These are phyloP conservation scores for Gentiana straminea DNA, from an alignment of 257 asterid genomes.

Conservation along the genomic window DNA sequence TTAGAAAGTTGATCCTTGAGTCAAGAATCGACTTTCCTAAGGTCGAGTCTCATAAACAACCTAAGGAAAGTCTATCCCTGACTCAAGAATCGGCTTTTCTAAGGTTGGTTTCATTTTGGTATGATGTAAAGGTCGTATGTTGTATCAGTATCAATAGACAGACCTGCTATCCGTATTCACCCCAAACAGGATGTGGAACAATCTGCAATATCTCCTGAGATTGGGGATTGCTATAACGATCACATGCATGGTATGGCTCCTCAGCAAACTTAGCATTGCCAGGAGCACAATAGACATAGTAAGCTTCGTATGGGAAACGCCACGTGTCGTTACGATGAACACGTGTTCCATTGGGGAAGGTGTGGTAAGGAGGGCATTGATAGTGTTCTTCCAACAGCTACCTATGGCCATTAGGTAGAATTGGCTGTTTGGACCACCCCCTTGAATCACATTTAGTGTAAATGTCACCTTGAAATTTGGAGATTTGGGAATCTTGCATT, in stretches of 20 bases:
- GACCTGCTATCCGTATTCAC: conserved; percentile 40
- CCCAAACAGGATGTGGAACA: conserved; percentile 69
- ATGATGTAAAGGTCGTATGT: no score
- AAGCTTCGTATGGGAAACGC: conserved; percentile 54
- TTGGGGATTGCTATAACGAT: conserved; percentile 63
- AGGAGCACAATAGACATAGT: conserved; percentile 59
- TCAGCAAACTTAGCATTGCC: conserved; percentile 51
- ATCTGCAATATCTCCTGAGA: conserved; percentile 59
- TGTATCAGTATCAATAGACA: no score
- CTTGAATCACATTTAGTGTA: conserved; percentile 34
- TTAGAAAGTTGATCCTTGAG: no score
- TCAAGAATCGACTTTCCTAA: no score
- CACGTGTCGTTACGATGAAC: conserved; percentile 35
- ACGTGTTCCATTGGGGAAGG: conserved; percentile 35
- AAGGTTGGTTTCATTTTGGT: no score
- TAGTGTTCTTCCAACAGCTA: conserved; percentile 67
- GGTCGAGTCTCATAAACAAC: no score
- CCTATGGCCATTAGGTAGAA: conserved; percentile 62
- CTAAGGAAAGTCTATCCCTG: no score
- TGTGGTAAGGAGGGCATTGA: conserved; percentile 63
- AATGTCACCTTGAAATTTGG: conserved; percentile 52
- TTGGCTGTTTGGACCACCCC: conserved; percentile 66
- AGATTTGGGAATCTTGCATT: conserved; percentile 45
- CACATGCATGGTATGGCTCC: conserved; percentile 44
- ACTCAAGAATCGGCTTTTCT: no score